These are phyloP conservation scores for Cercospora sp. DNA, from an alignment of 2,329 filamentous ascomycete species.

Conservation along the genomic window DNA sequence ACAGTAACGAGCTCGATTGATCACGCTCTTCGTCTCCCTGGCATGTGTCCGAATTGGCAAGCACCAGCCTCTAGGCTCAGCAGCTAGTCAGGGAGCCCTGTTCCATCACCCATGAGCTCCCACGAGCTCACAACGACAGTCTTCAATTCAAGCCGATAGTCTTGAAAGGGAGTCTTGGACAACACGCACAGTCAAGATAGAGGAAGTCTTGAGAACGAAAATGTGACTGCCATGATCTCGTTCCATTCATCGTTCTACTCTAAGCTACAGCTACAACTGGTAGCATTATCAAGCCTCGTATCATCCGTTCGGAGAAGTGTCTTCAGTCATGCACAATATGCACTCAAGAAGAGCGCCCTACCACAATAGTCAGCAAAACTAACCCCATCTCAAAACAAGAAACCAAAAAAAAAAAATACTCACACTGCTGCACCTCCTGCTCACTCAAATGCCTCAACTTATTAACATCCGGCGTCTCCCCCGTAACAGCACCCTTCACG, in stretches of 20 bases:
- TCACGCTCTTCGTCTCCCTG: too few relatives aligned
- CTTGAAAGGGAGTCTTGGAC: too few relatives aligned
- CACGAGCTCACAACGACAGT: neutral
- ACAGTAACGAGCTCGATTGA: too few relatives aligned
- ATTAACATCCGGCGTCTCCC: slow-evolving; percentile 70
- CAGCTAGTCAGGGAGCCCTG: slow-evolving; percentile 1
- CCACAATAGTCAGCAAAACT: neutral
- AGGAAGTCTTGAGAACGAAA: neutral
- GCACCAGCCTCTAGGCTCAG: neutral
- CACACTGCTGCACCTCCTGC: slow-evolving; percentile 64
- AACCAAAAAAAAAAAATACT: slow-evolving; percentile 9
- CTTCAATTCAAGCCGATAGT: too few relatives aligned
- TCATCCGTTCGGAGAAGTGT: neutral
- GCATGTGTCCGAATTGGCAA: too few relatives aligned
- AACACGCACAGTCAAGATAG: neutral
- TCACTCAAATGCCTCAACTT: slow-evolving; percentile 72
- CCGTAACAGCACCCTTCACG: slow-evolving; percentile 72
- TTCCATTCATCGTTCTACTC: neutral
- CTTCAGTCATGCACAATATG: neutral
- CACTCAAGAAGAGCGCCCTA: slow-evolving; percentile 14
- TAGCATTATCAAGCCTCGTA: neutral
- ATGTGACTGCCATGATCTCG: neutral
- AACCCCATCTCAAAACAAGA: neutral
- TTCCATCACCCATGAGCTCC: neutral
- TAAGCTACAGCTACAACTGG: slow-evolving; percentile 6